Evolutionary conservation across 2,329 filamentous ascomycete genomes (phyloP), one percentile per base, ranked within the genome.

Genomic region (Didymella arachidicola): DNA sequence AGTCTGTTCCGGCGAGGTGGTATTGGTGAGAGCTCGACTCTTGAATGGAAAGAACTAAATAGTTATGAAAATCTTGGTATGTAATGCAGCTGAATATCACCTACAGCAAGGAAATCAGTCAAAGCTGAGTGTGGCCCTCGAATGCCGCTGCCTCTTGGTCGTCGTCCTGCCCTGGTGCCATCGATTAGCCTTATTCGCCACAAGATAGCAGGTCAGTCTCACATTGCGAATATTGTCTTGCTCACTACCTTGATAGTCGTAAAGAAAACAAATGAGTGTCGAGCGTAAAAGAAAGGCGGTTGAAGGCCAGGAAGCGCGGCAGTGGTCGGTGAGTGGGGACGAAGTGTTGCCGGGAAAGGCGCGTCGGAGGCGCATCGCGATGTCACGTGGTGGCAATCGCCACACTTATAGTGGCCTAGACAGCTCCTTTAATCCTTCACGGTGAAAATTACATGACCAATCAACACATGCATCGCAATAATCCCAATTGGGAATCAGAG

Each of bases 91-190:
- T 2, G 26, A 2, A 25, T 10, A 11, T 0, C 19, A 77, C 82
- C 72, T 77, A 86, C 85, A 47, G 87, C 87, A 53, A 89, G 78
- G 67, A 89, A 90, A 70, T 89, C 87, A 7, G 87, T 90, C 69
- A 90, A 78, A 12, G 88, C 88, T 58, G 87, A 89, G 65, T 87
- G 87, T 76, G 86, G 86, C 2, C 83, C 83, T 48, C 83, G 81
- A 67, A 85, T 85, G 60, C 79, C 69, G 25, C 66, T 77, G 34
- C 64, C 69, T 65, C 84, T 82, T 46, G 61, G 61, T 68, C 73
- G 68, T 61, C 72, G 68, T 63, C 63, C 69, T 53, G 69, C 68
- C 73, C 72, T 72, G 36, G 66, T 43, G 67, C 66, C 61, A 66
- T 62, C 38, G 52, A 44, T 73, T 38, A 73, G 66, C 50, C 41